phyloP scores from a whole-genome alignment of 1,284 basidiomycete species.

The Sporisorium scitamineum region DNA sequence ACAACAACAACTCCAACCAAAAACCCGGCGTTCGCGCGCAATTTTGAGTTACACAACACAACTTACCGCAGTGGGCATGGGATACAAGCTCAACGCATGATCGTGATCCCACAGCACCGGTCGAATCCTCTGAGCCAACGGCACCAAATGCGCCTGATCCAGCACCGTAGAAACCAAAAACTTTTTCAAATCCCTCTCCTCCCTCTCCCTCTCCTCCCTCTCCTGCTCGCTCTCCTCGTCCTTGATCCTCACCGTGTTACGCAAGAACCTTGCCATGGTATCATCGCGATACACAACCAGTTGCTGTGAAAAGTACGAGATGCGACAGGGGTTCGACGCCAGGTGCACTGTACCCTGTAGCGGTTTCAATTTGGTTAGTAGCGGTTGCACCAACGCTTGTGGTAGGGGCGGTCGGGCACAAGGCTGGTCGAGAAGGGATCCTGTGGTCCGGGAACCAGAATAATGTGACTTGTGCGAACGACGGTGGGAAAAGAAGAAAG shows the following conservation, averaged over 20 bases:
- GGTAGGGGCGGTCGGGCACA: slow-evolving; percentile 77
- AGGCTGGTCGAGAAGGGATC: slow-evolving; percentile 78
- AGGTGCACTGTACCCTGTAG: slow-evolving; percentile 71
- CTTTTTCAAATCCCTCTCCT: slow-evolving; percentile 45
- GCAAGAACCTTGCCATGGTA: slow-evolving; percentile 90
- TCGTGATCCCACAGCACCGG: slow-evolving; percentile 92
- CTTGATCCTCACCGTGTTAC: slow-evolving; percentile 74
- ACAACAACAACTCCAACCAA: too few relatives aligned
- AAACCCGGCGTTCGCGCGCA: background rate
- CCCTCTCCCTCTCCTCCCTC: slow-evolving; percentile 56
- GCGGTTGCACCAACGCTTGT: slow-evolving; percentile 76
- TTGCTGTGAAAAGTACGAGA: slow-evolving; percentile 96
- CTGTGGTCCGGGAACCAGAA: slow-evolving; percentile 92
- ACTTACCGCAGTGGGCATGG: slow-evolving; percentile 88
- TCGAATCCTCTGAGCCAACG: slow-evolving; percentile 80
- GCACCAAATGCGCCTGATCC: slow-evolving; percentile 77
- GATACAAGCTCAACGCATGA: slow-evolving; percentile 91
- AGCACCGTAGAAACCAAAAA: slow-evolving; percentile 67
- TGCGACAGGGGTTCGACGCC: slow-evolving; percentile 90
- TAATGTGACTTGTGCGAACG: slow-evolving; percentile 83
- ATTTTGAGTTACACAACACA: background rate
- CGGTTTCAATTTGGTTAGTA: slow-evolving; percentile 39
- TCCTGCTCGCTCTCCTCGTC: slow-evolving; percentile 52
- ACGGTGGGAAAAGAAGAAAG: slow-evolving; percentile 83
- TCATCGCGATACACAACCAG: slow-evolving; percentile 94